A percentile compares a stretch with the other conserved stretches of the same genome.
These are phyloP conservation scores for Boletus sp. DNA, from an alignment of 768 basidiomycete genomes.

Conservation along the genomic window DNA sequence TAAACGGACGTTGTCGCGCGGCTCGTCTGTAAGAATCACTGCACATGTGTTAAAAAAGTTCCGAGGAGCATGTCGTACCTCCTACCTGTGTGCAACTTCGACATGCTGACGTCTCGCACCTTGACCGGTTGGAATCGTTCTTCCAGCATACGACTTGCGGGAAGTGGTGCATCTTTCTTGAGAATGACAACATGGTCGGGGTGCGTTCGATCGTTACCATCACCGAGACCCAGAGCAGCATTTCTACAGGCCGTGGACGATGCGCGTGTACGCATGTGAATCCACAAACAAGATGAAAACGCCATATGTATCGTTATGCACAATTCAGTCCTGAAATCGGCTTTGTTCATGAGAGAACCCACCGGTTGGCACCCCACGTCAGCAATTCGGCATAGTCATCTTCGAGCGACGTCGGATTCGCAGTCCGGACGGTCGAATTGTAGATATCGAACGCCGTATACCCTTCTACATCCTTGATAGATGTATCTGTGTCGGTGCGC, in stretches of 20 bases:
- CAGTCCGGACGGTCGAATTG: constrained; percentile 82
- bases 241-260: constrained; percentile 49
- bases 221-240: constrained; percentile 82
- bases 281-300: neutral
- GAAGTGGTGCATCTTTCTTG: constrained; percentile 13
- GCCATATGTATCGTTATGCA: too few species aligned
- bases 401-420: constrained; percentile 50
- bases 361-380: constrained; percentile 88
- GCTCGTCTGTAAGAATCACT: constrained; percentile 72
- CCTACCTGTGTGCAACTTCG: constrained; percentile 83
- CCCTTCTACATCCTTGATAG: constrained; percentile 81
- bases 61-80: neutral
- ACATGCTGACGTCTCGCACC: constrained; percentile 74
- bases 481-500: constrained; percentile 66
- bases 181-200: constrained; percentile 73
- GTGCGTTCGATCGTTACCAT: constrained; percentile 70
- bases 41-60: neutral
- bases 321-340: neutral
- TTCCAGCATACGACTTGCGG: constrained; percentile 28
- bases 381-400: constrained; percentile 56
- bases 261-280: too few species aligned
- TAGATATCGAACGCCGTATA: constrained; percentile 92
- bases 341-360: constrained; percentile 4
- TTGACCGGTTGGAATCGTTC: constrained; percentile 61
- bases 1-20: constrained; percentile 67